Base-by-base conservation (phyloP, 192 early-diverging fungal species). In the Dissophora globulifera region DNA sequence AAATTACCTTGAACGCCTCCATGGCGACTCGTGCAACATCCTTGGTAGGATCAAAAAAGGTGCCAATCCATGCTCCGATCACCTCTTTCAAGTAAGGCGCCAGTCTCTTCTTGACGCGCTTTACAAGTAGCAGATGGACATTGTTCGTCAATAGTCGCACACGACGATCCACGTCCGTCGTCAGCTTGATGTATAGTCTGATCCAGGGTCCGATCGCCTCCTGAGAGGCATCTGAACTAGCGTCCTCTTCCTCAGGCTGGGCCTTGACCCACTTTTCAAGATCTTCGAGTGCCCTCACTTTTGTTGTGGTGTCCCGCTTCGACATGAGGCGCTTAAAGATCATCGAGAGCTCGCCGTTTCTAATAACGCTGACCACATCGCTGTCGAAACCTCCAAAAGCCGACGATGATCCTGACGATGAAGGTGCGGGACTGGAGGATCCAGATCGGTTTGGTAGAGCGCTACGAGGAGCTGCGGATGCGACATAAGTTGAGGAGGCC, bases 231-330 rank as follows among this genome's bases (percentile, higher is more conserved):
- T 87, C 88, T 80, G 86, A 91, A 9, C 66, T 78, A 27, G 82
- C 40, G 26, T 84, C 70, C 1, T 83, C 67, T 42, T 87, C 65
- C 13, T 65, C 59, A 13, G 71, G 62, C 27, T 75, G 66, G 22
- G 56, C 53, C 29, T 80, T 78, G n/a, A 89, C 78, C 74, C 96
- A 95, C 12, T 63, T 67, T 43, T 84, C 80, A 17, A 98, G 68
- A 60, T 97, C 95, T 42, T 93, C 93, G 30, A 96, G 78, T 5
- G 95, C 96, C 26, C 93, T 94, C 26, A 91, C 74, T 76, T 91
- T 93, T 48, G 97, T 99, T 27, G 83, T 89, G 8, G 93, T 79
- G 65, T 99, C 97, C 48, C 90, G 88, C 70, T 99, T 99, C 19
- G 87, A 80, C 63, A 76, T 76, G 27, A 97, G 84, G 56, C 89